Evolutionary conservation across 768 basidiomycete species (phyloP).

Genomic region (Galerina marginata): DNA sequence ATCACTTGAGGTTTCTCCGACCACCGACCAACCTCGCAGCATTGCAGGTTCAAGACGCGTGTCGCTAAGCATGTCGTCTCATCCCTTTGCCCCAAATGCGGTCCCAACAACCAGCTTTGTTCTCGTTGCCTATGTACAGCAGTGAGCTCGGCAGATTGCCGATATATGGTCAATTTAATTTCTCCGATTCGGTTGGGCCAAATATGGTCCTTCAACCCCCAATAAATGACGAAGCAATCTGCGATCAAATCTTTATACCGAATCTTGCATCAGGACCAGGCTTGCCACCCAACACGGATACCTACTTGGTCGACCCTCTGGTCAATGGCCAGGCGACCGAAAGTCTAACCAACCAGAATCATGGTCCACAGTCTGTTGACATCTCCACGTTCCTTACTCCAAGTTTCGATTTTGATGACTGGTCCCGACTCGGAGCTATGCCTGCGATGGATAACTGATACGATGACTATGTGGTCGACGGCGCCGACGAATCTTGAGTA

Average conservation of each 20-base stretch:
- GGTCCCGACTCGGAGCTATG: slow-evolving; percentile 24
- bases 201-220: slow-evolving; percentile 12
- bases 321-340: slow-evolving; percentile 9
- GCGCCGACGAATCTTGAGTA: slow-evolving; percentile 68
- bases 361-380: background rate
- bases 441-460: slow-evolving; percentile 50
- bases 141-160: slow-evolving; percentile 64
- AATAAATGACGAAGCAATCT: slow-evolving; percentile 1
- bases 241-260: slow-evolving; percentile 8
- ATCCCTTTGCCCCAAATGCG: slow-evolving; percentile 6
- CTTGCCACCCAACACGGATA: slow-evolving; percentile 3
- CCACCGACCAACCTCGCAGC: slow-evolving; percentile 20
- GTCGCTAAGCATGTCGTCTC: slow-evolving; percentile 22
- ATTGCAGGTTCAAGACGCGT: slow-evolving; percentile 35
- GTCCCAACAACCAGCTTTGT: slow-evolving; percentile 25
- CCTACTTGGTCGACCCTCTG: slow-evolving; percentile 17
- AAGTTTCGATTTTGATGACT: slow-evolving; percentile 19
- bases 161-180: slow-evolving; percentile 46
- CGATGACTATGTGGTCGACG: slow-evolving; percentile 66
- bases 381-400: slow-evolving; percentile 5
- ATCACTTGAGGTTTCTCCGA: slow-evolving; percentile 18
- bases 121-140: slow-evolving; percentile 58
- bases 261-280: slow-evolving; percentile 2
- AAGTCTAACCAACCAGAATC: background rate
- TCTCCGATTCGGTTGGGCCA: slow-evolving; percentile 31